Base-by-base conservation (phyloP, 2,329 filamentous ascomycete genomes). In the Lachnum nothofagi region DNA sequence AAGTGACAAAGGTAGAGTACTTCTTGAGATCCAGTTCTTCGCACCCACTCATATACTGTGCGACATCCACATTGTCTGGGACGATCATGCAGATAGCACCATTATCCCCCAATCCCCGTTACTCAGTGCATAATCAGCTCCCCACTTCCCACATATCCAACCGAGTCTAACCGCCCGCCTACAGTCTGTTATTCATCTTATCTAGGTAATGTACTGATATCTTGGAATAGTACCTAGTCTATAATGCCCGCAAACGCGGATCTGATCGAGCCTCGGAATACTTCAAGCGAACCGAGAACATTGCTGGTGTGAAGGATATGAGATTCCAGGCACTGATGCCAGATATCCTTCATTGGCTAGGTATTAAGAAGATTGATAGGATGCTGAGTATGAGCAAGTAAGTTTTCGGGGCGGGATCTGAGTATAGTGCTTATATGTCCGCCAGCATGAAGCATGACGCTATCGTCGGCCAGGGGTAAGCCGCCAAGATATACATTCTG, bases 321-420 rank as follows among this genome's bases (percentile, higher is more conserved):
- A 84, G 93, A 33, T 97, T 97, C 77, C 93, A 97, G 73, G 91
- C 91, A 23, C 76, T 98, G 46, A 97, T 97, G 93, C 91, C 93
- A 27, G 90, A 95, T 67, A 95, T 97, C 58, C 77, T 97, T 46
- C 93, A 97, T 70, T 97, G 93, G 93, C 80, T 98, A 24, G 93
- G 93, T 54, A 96, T 98, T 65, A 93, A 87, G 67, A 97, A 97
- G 77, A 97, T 98, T 65, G 93, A 98, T 68, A 80, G 91, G 52
- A 98, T 97, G 93, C 74, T 96, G 61, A 95, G 88, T 72, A 97
- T 97, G 93, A 95, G 88, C 70, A 95, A 97, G 64, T 66, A 48
- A 57, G 63, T 60, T 23, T 34, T 38, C 34, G 41, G 33, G 35
- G 27, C 22, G 34, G 31, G 37, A 44, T 46, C 53, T 52, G 48